Evolutionary conservation across 2,329 filamentous ascomycete genomes (phyloP).

Genomic region (Nemania diffusa): DNA sequence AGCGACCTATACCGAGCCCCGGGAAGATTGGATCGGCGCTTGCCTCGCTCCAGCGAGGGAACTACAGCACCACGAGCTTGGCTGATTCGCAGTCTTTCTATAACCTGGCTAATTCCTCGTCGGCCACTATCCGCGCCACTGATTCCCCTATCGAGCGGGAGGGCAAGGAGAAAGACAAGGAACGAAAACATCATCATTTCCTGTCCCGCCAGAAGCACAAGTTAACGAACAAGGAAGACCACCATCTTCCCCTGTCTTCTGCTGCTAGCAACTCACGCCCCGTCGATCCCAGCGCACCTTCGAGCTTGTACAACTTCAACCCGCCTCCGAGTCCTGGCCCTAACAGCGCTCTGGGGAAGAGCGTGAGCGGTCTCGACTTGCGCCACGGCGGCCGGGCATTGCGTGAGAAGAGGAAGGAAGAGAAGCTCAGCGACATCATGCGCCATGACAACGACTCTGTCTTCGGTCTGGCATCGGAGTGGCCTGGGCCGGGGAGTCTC

Average conservation of each 20-base stretch:
- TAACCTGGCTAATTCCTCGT: conserved; percentile 78
- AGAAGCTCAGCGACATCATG: conserved; percentile 61
- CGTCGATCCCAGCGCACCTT: conserved; percentile 78
- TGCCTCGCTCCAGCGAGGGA: conserved; percentile 71
- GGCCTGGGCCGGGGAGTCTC: conserved; percentile 65
- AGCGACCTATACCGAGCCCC: conserved; percentile 77
- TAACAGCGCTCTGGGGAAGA: conserved; percentile 77
- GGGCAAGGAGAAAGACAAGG: conserved; percentile 72
- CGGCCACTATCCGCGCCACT: conserved; percentile 76
- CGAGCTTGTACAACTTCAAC: conserved; percentile 82
- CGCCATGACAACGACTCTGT: conserved; percentile 64
- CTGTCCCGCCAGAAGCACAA: conserved; percentile 83
- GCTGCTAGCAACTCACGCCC: conserved; percentile 80
- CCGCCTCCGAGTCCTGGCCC: conserved; percentile 77
- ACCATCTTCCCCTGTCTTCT: conserved; percentile 77
- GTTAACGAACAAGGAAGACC: conserved; percentile 76
- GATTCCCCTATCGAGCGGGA: conserved; percentile 61
- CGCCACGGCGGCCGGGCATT: conserved; percentile 80
- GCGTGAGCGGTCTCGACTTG: conserved; percentile 81
- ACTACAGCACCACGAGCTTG: conserved; percentile 78
- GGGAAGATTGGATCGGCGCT: conserved; percentile 75
- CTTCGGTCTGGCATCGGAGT: conserved; percentile 57
- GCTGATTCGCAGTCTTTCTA: conserved; percentile 76
- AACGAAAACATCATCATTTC: conserved; percentile 84
- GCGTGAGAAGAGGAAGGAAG: conserved; percentile 83